phyloP scores from a whole-genome alignment of 345 rosid genomes.

The Boechera divaricarpa region DNA sequence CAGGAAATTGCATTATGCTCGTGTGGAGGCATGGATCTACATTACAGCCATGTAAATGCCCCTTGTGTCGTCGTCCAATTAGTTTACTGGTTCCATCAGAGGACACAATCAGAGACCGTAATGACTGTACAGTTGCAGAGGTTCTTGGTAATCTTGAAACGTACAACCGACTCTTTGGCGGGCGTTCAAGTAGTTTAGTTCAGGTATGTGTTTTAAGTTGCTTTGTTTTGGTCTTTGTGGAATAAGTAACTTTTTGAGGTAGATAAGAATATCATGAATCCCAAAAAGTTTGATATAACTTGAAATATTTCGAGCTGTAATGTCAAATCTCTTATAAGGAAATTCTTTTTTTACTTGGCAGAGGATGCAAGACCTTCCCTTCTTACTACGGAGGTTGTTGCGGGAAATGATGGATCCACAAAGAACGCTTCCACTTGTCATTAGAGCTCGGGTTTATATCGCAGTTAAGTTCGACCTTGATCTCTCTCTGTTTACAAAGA shows the following conservation, averaged over 20 bases:
- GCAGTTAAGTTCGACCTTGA: constrained; percentile 65
- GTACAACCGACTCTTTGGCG: constrained; percentile 79
- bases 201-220: constrained; percentile 56
- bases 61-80: constrained; percentile 85
- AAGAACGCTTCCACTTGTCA: constrained; percentile 87
- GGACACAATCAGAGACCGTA: constrained; percentile 59
- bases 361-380: constrained; percentile 96
- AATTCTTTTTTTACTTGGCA: constrained; percentile 34
- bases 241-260: not conserved
- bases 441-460: constrained; percentile 77
- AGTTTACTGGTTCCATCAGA: constrained; percentile 77
- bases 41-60: constrained; percentile 80
- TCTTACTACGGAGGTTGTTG: constrained; percentile 73
- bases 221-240: not conserved
- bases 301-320: not conserved
- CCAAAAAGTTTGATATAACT: not conserved
- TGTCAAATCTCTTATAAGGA: not conserved
- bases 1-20: constrained; percentile 84
- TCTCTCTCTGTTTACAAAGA: constrained; percentile 1
- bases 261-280: not conserved
- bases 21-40: constrained; percentile 84
- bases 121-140: constrained; percentile 52
- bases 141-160: constrained; percentile 62
- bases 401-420: constrained; percentile 80
- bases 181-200: constrained; percentile 53